Percentiles rank a stretch among this genome's conserved stretches.
phyloP scores from a whole-genome alignment of 352 stramenopile species.

The Globisporangium recalcitrans region DNA sequence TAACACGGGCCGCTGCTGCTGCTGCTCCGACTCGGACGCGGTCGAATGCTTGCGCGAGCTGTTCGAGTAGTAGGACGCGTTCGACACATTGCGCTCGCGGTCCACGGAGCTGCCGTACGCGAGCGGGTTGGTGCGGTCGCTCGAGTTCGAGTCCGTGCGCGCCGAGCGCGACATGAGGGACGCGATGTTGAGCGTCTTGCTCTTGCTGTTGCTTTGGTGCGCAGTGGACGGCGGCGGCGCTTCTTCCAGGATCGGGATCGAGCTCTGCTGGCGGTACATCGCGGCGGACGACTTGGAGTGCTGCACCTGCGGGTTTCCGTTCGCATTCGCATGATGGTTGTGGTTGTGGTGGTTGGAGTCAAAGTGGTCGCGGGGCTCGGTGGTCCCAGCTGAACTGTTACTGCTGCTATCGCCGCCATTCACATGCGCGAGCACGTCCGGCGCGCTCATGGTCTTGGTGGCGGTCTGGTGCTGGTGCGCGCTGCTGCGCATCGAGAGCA shows the following conservation, averaged over 20 bases:
- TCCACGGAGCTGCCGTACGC: not conserved
- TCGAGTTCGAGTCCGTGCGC: conserved; percentile 13
- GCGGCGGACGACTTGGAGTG: conserved; percentile 1
- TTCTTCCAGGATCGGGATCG: conserved; percentile 16
- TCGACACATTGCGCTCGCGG: conserved; percentile 4
- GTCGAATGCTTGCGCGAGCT: conserved; percentile 8
- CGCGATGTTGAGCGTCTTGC: conserved; percentile 25
- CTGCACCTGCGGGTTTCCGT: not conserved
- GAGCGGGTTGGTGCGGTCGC: conserved; percentile 19
- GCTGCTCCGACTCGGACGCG: not conserved
- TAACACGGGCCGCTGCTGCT: not conserved
- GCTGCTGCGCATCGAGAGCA: conserved; percentile 45
- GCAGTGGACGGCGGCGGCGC: not conserved
- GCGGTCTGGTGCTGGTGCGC: conserved; percentile 6
- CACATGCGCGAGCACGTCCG: conserved; percentile 8
- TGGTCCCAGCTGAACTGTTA: not conserved
- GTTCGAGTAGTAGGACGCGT: conserved; percentile 1
- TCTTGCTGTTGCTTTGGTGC: not conserved
- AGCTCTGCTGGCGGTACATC: conserved; percentile 11
- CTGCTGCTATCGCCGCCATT: not conserved
- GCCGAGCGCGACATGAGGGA: conserved; percentile 22
- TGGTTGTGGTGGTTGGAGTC: not conserved
- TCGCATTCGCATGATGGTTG: not conserved
- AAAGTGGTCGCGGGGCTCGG: not conserved
- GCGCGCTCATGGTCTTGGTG: conserved; percentile 12